phyloP scores from a whole-genome alignment of 441 rosid species.

The Capsella rubella region DNA sequence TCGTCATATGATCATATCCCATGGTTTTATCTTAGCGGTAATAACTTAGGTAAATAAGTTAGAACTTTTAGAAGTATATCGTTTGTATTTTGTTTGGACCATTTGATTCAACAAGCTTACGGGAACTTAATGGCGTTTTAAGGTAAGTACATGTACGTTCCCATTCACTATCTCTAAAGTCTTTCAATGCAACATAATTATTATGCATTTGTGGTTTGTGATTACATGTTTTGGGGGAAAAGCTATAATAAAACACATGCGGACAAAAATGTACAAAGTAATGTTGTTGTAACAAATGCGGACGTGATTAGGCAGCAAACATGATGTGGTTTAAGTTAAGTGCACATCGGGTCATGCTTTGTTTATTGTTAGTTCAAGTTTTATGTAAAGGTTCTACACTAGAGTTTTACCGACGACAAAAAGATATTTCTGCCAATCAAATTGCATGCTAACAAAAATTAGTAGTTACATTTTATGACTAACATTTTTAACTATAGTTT shows the following conservation, averaged over 20 bases:
- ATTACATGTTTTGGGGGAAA: not conserved
- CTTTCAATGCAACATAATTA: not conserved
- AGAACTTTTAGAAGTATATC: not conserved
- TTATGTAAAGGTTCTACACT: not conserved
- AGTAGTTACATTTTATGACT: not conserved
- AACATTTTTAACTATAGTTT: not conserved
- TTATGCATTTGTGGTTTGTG: not conserved
- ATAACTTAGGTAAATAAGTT: too few species aligned
- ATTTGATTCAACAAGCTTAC: not conserved
- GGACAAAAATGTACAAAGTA: slow-evolving; percentile 1
- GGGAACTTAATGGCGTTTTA: too few species aligned
- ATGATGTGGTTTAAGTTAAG: not conserved
- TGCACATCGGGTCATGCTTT: not conserved
- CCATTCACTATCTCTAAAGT: too few species aligned
- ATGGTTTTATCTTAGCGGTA: too few species aligned
- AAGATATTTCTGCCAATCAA: too few species aligned
- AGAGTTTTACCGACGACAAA: not conserved
- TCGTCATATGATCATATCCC: too few species aligned
- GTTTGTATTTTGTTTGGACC: not conserved
- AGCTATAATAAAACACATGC: not conserved
- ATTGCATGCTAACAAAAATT: too few species aligned
- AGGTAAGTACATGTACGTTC: too few species aligned
- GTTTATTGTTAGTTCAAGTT: not conserved
- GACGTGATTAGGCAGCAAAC: not conserved
- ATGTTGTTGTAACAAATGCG: not conserved